Evolutionary conservation across 257 asterid genomes (phyloP).

Genomic region (Orobanche coerulescens): DNA sequence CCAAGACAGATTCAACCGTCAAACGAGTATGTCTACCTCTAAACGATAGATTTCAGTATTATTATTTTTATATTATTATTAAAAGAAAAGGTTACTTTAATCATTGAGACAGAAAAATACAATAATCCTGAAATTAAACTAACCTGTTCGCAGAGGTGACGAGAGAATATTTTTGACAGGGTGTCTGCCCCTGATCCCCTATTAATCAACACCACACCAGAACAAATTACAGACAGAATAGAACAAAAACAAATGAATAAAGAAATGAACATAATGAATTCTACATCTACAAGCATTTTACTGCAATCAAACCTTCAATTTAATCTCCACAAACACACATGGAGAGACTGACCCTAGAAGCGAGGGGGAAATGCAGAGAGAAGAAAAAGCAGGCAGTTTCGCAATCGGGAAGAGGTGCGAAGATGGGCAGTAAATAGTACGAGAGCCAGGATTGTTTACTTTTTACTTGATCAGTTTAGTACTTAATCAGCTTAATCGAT

Average conservation of each 20-base stretch:
- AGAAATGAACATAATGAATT: constrained; percentile 9
- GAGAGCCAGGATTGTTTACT: too few relatives aligned
- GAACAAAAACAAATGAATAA: neutral
- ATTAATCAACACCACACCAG: constrained; percentile 21
- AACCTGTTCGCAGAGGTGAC: constrained; percentile 54
- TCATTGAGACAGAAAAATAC: neutral
- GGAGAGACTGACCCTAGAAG: constrained; percentile 30
- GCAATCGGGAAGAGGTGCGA: constrained; percentile 5
- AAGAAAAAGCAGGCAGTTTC: constrained; percentile 11
- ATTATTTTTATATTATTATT: neutral
- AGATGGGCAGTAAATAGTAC: neutral
- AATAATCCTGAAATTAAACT: constrained; percentile 3
- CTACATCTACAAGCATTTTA: neutral
- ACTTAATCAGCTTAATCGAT: too few relatives aligned
- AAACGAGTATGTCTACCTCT: neutral
- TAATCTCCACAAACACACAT: neutral
- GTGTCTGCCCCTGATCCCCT: constrained; percentile 38
- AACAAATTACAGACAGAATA: neutral
- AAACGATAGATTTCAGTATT: neutral
- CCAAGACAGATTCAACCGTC: neutral
- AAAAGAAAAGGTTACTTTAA: neutral
- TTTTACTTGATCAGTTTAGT: too few relatives aligned
- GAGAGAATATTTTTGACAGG: constrained; percentile 22
- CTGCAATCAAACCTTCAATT: neutral
- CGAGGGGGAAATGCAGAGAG: constrained; percentile 30